Evolutionary conservation across 2,329 filamentous ascomycete genomes (phyloP), one percentile per base, ranked within the genome.

Genomic region (Pseudogymnoascus sp.): DNA sequence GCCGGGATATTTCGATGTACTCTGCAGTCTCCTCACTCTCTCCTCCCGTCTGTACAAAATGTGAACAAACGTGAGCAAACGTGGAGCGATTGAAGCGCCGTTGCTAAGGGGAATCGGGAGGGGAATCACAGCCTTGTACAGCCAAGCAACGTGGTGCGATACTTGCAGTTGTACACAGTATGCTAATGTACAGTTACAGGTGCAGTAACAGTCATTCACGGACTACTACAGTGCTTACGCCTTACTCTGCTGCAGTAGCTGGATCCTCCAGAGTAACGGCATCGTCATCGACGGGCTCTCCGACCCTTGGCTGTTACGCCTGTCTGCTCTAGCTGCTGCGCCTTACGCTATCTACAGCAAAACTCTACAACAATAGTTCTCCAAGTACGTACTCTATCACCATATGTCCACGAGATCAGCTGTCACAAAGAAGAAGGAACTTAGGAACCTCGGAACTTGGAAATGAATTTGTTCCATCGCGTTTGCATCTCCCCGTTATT

Each of bases 61-160:
- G 21, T 21, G 21, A 21, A 55, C 48, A 33, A 55, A 33, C 3
- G 27, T 18, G 48, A 55, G 18, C 48, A 55, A 33, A 33, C 48
- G 48, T 55, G 48, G 48, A 33, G 18, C 48, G 21, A 29, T 18
- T n/a, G 35, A 33, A 18, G 48, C 48, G 48, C 48, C 48, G 48
- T 55, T 55, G 48, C 48, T 55, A 55, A 18, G 48, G 48, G 29
- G 48, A 55, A 55, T 55, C 27, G 48, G 48, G 29, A 55, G 18
- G 5, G 48, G n/a, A 7, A 55, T 55, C 48, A 33, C 48, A 55
- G 48, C 48, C 48, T 55, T 55, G 48, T 12, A 55, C 48, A 33
- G 48, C 48, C 48, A 55, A 55, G 48, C 7, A 55, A 55, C 48
- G 48, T 55, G 48, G 27, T 31, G 48, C 18, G 27, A 55, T 52